phyloP scores from a whole-genome alignment of 2,329 filamentous ascomycete genomes.

The Talaromyces verruculosus region DNA sequence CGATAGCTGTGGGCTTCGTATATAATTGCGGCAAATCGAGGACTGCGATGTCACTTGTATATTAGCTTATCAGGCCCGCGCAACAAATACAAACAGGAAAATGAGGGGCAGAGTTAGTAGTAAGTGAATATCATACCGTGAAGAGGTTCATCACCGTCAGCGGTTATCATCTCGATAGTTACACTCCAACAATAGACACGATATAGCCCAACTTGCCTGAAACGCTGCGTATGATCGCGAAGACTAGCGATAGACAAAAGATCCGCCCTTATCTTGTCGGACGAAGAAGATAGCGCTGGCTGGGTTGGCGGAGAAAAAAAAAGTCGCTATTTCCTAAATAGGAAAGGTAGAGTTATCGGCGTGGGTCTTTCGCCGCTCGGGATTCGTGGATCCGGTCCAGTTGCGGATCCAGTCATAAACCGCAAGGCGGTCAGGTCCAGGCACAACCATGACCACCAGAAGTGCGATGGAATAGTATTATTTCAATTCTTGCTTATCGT shows the following conservation, averaged over 20 bases:
- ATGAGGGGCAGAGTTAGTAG: slow-evolving; percentile 20
- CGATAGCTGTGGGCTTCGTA: slow-evolving; percentile 66
- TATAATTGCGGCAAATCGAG: slow-evolving; percentile 81
- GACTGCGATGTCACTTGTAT: slow-evolving; percentile 46
- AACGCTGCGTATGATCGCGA: background rate
- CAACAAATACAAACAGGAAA: slow-evolving; percentile 23
- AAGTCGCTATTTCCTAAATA: slow-evolving; percentile 23
- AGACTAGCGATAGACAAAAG: background rate
- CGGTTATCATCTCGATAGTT: slow-evolving; percentile 34
- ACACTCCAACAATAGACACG: background rate
- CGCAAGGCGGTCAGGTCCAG: slow-evolving; percentile 14
- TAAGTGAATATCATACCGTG: slow-evolving; percentile 33
- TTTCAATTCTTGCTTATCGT: background rate
- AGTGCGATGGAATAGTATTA: background rate
- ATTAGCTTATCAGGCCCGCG: slow-evolving; percentile 31
- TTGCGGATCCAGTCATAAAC: slow-evolving; percentile 4
- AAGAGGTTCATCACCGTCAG: slow-evolving; percentile 38
- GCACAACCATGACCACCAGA: background rate
- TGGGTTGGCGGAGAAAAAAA: slow-evolving; percentile 20
- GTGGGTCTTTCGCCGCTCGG: slow-evolving; percentile 19
- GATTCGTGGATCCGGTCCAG: slow-evolving; percentile 19
- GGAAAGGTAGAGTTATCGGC: slow-evolving; percentile 21
- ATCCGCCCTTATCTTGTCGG: slow-evolving; percentile 12
- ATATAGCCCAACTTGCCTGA: background rate
- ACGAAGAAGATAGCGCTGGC: slow-evolving; percentile 8